Base-by-base conservation (phyloP, 78 protist genomes). In the Diacronema lutheri region DNA sequence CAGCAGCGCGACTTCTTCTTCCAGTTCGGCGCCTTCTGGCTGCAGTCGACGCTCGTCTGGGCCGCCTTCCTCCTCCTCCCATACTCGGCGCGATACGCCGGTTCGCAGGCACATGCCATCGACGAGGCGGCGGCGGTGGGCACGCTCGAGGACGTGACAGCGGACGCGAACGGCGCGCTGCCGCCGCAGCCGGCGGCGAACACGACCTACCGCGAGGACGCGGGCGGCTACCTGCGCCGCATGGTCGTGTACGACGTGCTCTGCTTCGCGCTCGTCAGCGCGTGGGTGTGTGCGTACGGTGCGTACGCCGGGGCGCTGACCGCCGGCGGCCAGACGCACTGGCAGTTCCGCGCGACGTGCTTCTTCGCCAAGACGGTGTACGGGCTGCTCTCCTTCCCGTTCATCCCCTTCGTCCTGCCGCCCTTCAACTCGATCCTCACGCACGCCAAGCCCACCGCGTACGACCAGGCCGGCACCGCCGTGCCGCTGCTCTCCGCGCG, bases 331-430 rank as follows among this genome's bases (percentile, higher is more conserved):
- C 35, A 23, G 38, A 12, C 29, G 73, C 9, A 66, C 35, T 65
- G 80, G 80, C n/a, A 38, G 41, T 68, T 84, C 57, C 12, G 16
- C 10, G 79, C 80, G 40, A 21, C 60, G 31, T 4, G 68, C 37
- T 84, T 68, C 80, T 58, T 26, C 62, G 5, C 23, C 79, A 84
- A 84, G 80, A 12, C 14, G 19, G 29, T 68, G 46, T 84, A 69
- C 68, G 87, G 87, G 31, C 65, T 84, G 40, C 80, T 84, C 31
- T 69, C 81, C 35, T 68, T 84, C 37, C 87, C 87, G n/a, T 84
- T 64, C 37, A 26, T 68, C 60, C 1, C 68, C 40, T 37, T 84
- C 41, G 69, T 38, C 37, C n/a, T 84, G 46, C 87, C 87, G 66
- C 58, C 31, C 13, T 38, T 44, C 55, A 7, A 1, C 46, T 2